Evolutionary conservation across 1,284 basidiomycete species (phyloP).

Genomic region (Afroboletus lepidellus): DNA sequence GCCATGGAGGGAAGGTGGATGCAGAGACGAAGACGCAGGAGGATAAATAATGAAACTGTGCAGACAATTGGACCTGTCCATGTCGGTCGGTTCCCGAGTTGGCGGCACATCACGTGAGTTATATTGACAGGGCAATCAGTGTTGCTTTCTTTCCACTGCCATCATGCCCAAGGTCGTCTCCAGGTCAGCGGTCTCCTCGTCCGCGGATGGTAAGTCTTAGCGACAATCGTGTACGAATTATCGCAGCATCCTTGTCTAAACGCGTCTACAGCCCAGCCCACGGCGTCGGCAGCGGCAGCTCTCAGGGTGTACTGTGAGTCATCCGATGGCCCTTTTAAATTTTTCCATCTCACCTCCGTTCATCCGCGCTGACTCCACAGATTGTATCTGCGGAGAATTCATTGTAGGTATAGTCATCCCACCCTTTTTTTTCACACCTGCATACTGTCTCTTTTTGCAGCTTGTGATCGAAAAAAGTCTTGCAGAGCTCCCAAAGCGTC

Average conservation of each 20-base stretch:
- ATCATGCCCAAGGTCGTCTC: conserved; percentile 80
- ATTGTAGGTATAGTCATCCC: conserved; percentile 50
- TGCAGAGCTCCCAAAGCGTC: conserved; percentile 63
- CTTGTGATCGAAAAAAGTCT: conserved; percentile 80
- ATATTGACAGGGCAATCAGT: conserved; percentile 6
- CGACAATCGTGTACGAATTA: conserved; percentile 4
- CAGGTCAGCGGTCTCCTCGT: conserved; percentile 76
- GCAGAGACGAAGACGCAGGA: conserved; percentile 19
- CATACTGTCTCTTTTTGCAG: conserved; percentile 38
- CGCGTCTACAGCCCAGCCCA: conserved; percentile 59
- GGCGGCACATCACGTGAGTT: conserved; percentile 29
- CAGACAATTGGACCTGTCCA: conserved; percentile 28
- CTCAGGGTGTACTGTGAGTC: conserved; percentile 76
- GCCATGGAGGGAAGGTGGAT: conserved; percentile 52
- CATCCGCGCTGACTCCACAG: conserved; percentile 38
- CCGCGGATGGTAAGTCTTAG: conserved; percentile 64
- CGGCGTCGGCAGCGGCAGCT: conserved; percentile 72
- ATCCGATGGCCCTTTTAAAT: conserved; percentile 7
- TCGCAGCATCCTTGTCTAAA: neutral
- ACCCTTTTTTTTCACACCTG: conserved; percentile 1
- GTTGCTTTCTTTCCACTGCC: too few species aligned
- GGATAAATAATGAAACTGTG: conserved; percentile 25
- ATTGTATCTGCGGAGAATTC: conserved; percentile 84
- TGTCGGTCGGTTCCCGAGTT: conserved; percentile 2
- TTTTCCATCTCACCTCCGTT: conserved; percentile 2